Conservation (phyloP, 1,284 basidiomycete genomes). For the Veloboletus limbatus region DNA sequence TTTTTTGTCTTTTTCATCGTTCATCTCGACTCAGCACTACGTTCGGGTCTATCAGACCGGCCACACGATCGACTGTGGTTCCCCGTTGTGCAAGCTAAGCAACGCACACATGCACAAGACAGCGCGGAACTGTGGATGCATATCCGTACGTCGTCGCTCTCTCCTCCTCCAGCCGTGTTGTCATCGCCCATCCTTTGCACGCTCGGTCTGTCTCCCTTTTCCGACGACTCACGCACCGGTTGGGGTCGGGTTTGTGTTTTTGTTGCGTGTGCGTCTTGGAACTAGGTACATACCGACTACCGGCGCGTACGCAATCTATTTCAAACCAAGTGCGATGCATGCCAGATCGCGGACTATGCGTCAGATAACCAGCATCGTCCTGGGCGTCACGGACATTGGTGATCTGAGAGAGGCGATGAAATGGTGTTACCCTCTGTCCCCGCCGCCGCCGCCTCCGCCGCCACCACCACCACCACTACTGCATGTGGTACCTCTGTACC, state of each 20-base stretch:
- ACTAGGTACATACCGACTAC: constrained; percentile 40
- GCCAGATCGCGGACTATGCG: constrained; percentile 35
- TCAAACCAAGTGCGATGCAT: constrained; percentile 48
- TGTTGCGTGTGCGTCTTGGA: background rate
- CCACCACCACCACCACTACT: background rate
- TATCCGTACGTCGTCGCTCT: constrained; percentile 23
- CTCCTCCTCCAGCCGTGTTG: background rate
- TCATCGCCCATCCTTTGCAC: background rate
- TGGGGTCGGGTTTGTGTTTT: background rate
- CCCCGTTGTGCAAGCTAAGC: constrained; percentile 42
- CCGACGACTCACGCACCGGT: background rate
- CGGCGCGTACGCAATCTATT: constrained; percentile 47
- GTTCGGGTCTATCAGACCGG: constrained; percentile 50
- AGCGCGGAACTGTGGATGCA: constrained; percentile 38
- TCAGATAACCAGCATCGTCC: constrained; percentile 27
- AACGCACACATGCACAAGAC: constrained; percentile 45
- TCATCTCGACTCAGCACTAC: constrained; percentile 46
- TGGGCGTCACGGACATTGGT: constrained; percentile 12
- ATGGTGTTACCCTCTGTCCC: background rate
- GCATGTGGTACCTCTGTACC: constrained; percentile 5
- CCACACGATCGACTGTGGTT: constrained; percentile 41
- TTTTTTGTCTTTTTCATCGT: background rate
- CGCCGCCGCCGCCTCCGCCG: constrained; percentile 8
- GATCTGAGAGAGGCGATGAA: constrained; percentile 3
- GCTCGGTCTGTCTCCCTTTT: background rate